Base-by-base conservation (phyloP, 192 early-diverging fungal species). In the Coemansia sp. region DNA sequence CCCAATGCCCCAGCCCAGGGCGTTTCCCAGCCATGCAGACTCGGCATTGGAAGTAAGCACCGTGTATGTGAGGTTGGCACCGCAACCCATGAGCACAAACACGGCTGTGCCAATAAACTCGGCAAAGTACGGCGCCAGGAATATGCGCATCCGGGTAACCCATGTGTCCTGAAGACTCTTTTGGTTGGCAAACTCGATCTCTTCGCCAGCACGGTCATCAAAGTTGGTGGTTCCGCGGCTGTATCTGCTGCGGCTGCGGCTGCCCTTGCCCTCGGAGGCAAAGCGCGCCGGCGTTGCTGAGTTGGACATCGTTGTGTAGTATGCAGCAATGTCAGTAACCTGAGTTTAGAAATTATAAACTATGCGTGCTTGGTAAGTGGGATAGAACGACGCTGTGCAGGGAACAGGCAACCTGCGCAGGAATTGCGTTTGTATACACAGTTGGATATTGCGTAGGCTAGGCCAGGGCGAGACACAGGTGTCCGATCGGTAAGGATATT, bases 1-100 rank as follows among this genome's bases (percentile, higher is more conserved):
- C 5, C 66, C 75, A 7, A 81, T 50, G 10, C 80, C 80, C 74
- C 74, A 81, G 40, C 80, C 80, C 41, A 81, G 52, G 5, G 77
- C 62, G 39, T 55, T 66, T 4, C 72, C 76, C 46, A 86, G 44
- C 69, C 78, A 84, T 1, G 81, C 80, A 5, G 80, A 68, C 37
- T 70, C 60, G 5, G 76, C 71, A 53, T 74, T 79, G 41, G 64
- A 51, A 0, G 70, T 72, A 3, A 69, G 21, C 7, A 73, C 66
- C 0, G 46, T 65, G 51, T 72, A 69, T 30, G 77, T 73, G 15
- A 71, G 60, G 23, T 75, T 75, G 11, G 63, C 51, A 14, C 77
- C 67, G n/a, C 66, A 74, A 0, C 77, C 77, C 48, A 80, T 61
- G 15, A 80, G 45, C 38, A 73, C 66, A 57, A 80, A 75, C 2